phyloP scores from a whole-genome alignment of 495 filamentous ascomycete species.

The Penicillium pulvis region DNA sequence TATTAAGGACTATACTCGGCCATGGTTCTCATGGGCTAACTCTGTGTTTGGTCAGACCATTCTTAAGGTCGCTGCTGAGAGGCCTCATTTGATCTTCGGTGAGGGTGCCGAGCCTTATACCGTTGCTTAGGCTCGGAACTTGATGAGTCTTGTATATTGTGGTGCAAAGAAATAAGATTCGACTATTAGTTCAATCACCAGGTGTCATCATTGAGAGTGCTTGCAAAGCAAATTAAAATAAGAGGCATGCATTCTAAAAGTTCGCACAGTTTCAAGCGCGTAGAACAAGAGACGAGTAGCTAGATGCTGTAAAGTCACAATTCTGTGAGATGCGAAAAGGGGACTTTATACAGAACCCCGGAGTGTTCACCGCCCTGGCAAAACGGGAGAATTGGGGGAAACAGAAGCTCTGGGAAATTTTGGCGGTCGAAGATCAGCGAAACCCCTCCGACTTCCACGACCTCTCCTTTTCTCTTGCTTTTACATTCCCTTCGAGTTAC shows the following conservation, averaged over 20 bases:
- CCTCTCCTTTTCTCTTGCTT: constrained; percentile 26
- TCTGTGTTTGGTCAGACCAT: constrained; percentile 95
- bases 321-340: background rate
- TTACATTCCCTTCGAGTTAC: constrained; percentile 16
- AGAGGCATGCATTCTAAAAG: too few relatives aligned
- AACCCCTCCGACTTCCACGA: constrained; percentile 31
- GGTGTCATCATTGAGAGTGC: background rate
- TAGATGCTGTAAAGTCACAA: too few relatives aligned
- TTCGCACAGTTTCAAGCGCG: too few relatives aligned
- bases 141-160: background rate
- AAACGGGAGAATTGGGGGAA: constrained; percentile 28
- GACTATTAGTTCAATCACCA: background rate
- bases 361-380: constrained; percentile 41
- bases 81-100: constrained; percentile 86
- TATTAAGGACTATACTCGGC: constrained; percentile 73
- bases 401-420: constrained; percentile 53
- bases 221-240: too few relatives aligned
- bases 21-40: constrained; percentile 99
- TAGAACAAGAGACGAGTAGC: too few relatives aligned
- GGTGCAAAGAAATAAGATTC: background rate
- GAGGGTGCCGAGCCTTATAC: constrained; percentile 47
- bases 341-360: background rate
- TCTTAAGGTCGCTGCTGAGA: constrained; percentile 80
- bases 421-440: constrained; percentile 40
- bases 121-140: constrained; percentile 6